Evolutionary conservation across 202 grass and related monocot species (phyloP).

Genomic region (Eragrostis tef): DNA sequence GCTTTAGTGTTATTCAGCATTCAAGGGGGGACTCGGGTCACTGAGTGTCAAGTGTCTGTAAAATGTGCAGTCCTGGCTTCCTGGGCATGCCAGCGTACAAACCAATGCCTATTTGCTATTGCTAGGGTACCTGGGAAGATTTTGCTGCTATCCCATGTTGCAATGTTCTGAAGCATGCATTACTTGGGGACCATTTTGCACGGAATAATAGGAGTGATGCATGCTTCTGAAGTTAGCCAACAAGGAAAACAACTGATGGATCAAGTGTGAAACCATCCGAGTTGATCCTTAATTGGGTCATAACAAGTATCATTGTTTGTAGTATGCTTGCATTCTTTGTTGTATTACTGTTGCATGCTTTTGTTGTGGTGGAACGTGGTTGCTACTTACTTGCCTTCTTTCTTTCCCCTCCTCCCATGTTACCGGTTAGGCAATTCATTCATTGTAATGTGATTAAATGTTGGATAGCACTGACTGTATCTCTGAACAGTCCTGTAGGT

Average conservation of each 20-base stretch:
- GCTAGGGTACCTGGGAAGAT: no score
- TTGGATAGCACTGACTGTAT: neutral
- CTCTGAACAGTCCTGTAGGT: neutral
- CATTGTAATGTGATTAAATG: slow-evolving; percentile 7
- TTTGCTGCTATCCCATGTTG: neutral
- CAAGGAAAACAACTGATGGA: neutral
- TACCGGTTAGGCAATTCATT: neutral
- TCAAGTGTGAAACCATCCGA: slow-evolving; percentile 24
- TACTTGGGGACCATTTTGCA: neutral
- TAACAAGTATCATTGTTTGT: neutral
- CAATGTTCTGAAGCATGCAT: neutral
- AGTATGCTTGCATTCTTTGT: no score
- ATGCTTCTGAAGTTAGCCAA: neutral
- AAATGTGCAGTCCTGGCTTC: slow-evolving; percentile 5
- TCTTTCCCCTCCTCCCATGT: slow-evolving; percentile 14
- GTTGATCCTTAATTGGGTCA: neutral
- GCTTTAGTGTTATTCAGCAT: slow-evolving; percentile 1
- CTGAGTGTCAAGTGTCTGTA: slow-evolving; percentile 1
- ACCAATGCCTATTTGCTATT: neutral
- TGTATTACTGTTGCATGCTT: neutral
- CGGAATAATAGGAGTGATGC: neutral
- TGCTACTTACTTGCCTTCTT: slow-evolving; percentile 31
- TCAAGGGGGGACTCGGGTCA: neutral
- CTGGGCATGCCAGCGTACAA: neutral
- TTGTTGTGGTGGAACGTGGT: neutral